Percentiles rank a stretch among this genome's conserved stretches.
These are phyloP conservation scores for Sporothrix humicola DNA, from an alignment of 2,329 filamentous ascomycete genomes.

Conservation along the genomic window DNA sequence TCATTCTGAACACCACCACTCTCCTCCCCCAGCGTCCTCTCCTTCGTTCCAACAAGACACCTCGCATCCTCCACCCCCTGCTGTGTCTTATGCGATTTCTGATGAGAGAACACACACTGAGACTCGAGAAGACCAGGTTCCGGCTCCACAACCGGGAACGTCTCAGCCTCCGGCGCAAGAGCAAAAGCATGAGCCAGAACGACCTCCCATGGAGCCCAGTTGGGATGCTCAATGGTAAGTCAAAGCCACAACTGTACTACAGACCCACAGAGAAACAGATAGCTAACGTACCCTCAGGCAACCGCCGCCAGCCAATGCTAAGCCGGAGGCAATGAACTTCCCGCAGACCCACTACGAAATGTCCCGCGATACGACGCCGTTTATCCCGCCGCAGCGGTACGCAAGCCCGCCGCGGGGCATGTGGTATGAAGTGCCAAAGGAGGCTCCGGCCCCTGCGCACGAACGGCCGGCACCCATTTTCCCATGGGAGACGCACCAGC, in stretches of 20 bases:
- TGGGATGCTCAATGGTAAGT: slow-evolving; percentile 63
- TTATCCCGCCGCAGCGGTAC: slow-evolving; percentile 76
- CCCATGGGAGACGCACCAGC: slow-evolving; percentile 80
- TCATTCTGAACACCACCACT: slow-evolving; percentile 5
- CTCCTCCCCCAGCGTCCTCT: slow-evolving; percentile 17
- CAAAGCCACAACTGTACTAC: neutral
- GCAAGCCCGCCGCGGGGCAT: slow-evolving; percentile 85
- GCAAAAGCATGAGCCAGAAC: slow-evolving; percentile 45
- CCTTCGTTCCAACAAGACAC: slow-evolving; percentile 28
- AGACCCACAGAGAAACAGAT: neutral
- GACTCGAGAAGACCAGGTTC: slow-evolving; percentile 52
- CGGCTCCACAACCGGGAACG: slow-evolving; percentile 43
- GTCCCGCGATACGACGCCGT: slow-evolving; percentile 75
- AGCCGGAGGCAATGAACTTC: slow-evolving; percentile 85
- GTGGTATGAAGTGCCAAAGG: slow-evolving; percentile 82
- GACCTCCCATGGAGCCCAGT: slow-evolving; percentile 43
- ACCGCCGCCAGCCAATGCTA: slow-evolving; percentile 68
- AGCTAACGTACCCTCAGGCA: slow-evolving; percentile 54
- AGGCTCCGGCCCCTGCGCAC: slow-evolving; percentile 58
- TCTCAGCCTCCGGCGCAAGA: slow-evolving; percentile 47
- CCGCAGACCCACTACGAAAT: slow-evolving; percentile 80
- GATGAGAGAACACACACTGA: slow-evolving; percentile 56
- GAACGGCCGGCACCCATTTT: slow-evolving; percentile 75
- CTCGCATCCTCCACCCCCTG: slow-evolving; percentile 41
- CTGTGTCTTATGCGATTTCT: slow-evolving; percentile 46